phyloP scores from a whole-genome alignment of 1,139 yeast genomes.

The Blastobotrys petasosporus region DNA sequence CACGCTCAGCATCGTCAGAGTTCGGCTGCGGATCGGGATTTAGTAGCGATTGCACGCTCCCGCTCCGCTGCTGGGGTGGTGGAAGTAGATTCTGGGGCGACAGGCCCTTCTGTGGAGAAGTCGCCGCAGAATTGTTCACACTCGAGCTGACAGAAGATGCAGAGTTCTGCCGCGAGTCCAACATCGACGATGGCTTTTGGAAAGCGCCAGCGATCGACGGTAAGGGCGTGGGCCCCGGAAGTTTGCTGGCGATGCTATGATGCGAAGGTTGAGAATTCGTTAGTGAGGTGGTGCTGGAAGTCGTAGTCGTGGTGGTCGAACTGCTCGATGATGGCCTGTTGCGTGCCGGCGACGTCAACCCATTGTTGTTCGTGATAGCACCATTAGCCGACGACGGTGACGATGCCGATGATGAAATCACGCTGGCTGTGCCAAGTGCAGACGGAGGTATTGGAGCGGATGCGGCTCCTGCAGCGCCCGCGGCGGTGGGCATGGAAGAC shows the following conservation, averaged over 20 bases:
- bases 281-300: too few relatives aligned
- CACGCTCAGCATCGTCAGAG: conserved; percentile 6
- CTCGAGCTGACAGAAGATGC: not conserved
- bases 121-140: not conserved
- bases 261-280: too few relatives aligned
- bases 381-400: not conserved
- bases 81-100: too few relatives aligned
- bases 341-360: too few relatives aligned
- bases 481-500: conserved; percentile 4
- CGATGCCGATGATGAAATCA: not conserved
- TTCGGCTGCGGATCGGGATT: conserved; percentile 11
- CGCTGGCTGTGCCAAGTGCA: too few relatives aligned
- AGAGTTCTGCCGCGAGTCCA: too few relatives aligned
- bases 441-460: not conserved
- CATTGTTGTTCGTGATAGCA: too few relatives aligned
- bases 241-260: too few relatives aligned
- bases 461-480: conserved; percentile 6
- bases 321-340: too few relatives aligned
- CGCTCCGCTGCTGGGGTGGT: not conserved
- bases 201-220: not conserved
- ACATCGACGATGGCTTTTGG: not conserved
- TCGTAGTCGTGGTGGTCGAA: too few relatives aligned
- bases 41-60: conserved; percentile 15
- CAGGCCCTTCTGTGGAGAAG: not conserved
- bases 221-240: conserved; percentile 1